Base-by-base conservation (phyloP, 2,329 filamentous ascomycete genomes). In the Pyrenophora teres region DNA sequence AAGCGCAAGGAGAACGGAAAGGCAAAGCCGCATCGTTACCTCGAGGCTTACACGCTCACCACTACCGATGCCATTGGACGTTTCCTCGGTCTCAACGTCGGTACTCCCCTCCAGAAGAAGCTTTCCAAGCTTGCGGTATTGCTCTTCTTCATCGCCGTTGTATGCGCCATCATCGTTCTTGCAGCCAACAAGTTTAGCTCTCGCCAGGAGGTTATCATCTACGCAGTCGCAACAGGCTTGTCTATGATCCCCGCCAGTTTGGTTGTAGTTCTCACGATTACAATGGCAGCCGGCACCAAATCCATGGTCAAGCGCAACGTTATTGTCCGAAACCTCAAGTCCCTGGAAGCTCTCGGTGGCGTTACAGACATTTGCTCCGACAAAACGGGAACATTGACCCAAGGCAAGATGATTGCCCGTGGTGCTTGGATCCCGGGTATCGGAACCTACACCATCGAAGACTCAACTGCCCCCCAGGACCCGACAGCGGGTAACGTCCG, bases 11-110 rank as follows among this genome's bases (percentile, higher is more conserved):
- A 56, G 10, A 57, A 68, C 30, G 69, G 69, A 10, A 62, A 59
- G n/a, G 67, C 68, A 5, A 60, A 63, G 25, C 61, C 62, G 4
- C 67, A 71, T 50, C 67, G 71, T 32, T 68, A 71, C 30, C 71
- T 82, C 18, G 77, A 83, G 54, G 82, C 81, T 2, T 74, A 76
- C 46, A 74, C 77, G 40, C 68, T 79, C 44, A 86, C 83, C 4
- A 71, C 78, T 27, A 57, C 57, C 12, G 70, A 73, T 59, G 68
- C 68, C 13, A 52, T 72, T 6, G 69, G 69, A 5, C 64, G 63
- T 15, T 73, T 73, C 48, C 68, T 77, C 16, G 75, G 75, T 46
- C 59, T 77, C 30, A 74, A 71, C 36, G 63, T 69, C n/a, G 71
- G 71, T 8, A 74, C 71, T 21, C 71, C 70, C 1, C 60, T 74